Evolutionary conservation across 257 asterid genomes (phyloP).

Genomic region (Verbascum thapsus): DNA sequence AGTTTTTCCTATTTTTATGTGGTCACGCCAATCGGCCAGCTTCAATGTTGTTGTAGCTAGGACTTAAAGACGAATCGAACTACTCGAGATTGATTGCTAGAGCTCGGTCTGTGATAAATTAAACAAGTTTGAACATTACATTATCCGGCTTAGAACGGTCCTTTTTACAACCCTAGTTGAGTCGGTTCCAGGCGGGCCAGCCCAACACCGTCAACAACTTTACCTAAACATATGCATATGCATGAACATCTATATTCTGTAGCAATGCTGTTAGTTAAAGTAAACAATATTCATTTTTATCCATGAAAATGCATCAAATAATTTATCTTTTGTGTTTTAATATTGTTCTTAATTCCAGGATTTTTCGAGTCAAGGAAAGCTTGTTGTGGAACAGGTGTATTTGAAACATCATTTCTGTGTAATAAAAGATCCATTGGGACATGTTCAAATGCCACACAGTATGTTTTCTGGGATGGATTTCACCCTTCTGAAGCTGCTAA

Average conservation of each 20-base stretch:
- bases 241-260: neutral
- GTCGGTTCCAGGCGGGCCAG: too few species aligned
- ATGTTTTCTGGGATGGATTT: slow-evolving; percentile 68
- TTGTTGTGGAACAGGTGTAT: slow-evolving; percentile 64
- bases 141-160: too few species aligned
- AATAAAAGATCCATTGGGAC: slow-evolving; percentile 59
- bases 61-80: too few species aligned
- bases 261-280: slow-evolving; percentile 6
- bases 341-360: slow-evolving; percentile 36
- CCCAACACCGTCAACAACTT: too few species aligned
- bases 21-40: too few species aligned
- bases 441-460: slow-evolving; percentile 63
- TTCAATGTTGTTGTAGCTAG: too few species aligned
- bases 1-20: too few species aligned
- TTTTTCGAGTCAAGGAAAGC: slow-evolving; percentile 64
- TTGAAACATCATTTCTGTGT: slow-evolving; percentile 58
- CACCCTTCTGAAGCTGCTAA: slow-evolving; percentile 64
- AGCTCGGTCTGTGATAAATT: too few species aligned
- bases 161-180: too few species aligned
- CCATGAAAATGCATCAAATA: neutral
- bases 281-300: slow-evolving; percentile 1
- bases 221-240: neutral
- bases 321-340: neutral
- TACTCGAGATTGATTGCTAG: too few species aligned
- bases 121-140: too few species aligned